Conservation (phyloP, 2,329 filamentous ascomycete genomes). For the Dothideomycetidae sp. region DNA sequence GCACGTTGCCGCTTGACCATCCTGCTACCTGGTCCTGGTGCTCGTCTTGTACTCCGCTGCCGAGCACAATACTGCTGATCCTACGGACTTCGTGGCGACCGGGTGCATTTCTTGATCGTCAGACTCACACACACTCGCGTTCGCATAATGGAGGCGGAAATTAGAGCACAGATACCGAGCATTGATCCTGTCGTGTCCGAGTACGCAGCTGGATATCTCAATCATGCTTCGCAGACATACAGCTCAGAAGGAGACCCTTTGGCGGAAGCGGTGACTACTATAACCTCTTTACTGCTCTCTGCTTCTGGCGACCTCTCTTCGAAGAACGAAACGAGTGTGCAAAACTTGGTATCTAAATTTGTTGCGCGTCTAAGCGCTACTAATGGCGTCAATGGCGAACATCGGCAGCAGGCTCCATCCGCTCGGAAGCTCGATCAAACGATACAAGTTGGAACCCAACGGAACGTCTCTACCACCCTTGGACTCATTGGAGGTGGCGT, state of each 20-base stretch:
- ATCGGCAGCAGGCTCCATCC: conserved; percentile 54
- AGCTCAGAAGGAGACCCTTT: conserved; percentile 65
- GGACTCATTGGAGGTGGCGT: conserved; percentile 72
- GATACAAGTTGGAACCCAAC: conserved; percentile 83
- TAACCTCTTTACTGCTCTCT: conserved; percentile 81
- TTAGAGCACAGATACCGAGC: conserved; percentile 22
- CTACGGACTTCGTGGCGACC: no score
- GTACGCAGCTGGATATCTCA: conserved; percentile 64
- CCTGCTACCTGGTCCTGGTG: no score
- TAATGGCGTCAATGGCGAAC: conserved; percentile 53
- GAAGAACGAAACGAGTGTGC: conserved; percentile 62
- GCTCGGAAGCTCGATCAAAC: conserved; percentile 84
- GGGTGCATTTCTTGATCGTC: no score
- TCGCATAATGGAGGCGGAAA: conserved; percentile 23
- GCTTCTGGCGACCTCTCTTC: conserved; percentile 72
- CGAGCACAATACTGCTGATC: no score
- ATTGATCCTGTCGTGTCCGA: conserved; percentile 26
- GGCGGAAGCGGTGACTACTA: conserved; percentile 65
- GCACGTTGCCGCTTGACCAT: no score
- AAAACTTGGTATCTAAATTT: conserved; percentile 77
- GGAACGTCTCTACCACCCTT: conserved; percentile 91
- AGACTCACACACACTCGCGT: conserved; percentile 1
- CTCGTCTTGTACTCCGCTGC: no score
- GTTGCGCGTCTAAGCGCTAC: conserved; percentile 64
- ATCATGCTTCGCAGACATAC: conserved; percentile 78